phyloP scores from a whole-genome alignment of 805 yeast genomes.

The Grigorovia transvaalensis region DNA sequence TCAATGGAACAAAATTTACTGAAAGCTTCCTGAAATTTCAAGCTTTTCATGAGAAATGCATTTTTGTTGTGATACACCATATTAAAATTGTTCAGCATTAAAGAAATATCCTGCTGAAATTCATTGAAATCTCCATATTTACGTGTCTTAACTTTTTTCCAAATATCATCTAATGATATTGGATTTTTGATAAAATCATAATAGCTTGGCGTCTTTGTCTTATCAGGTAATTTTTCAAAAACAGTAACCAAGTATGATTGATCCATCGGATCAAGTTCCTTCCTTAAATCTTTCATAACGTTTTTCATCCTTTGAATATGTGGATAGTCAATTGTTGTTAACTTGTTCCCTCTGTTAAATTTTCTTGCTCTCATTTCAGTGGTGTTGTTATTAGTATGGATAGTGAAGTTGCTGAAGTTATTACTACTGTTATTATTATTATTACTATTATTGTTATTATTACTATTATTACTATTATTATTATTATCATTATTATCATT shows the following conservation, averaged over 20 bases:
- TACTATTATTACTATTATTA: constrained; percentile 4
- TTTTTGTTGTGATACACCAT: constrained; percentile 48
- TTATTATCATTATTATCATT: background rate
- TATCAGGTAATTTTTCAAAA: constrained; percentile 78
- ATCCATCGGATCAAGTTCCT: constrained; percentile 46
- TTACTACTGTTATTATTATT: background rate
- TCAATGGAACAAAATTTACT: constrained; percentile 53
- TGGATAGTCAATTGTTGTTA: constrained; percentile 28
- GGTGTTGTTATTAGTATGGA: constrained; percentile 2
- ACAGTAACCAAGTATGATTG: constrained; percentile 44
- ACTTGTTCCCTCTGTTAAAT: constrained; percentile 28
- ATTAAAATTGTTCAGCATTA: constrained; percentile 67
- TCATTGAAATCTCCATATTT: constrained; percentile 66
- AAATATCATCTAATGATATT: constrained; percentile 59
- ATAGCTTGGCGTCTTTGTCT: constrained; percentile 29
- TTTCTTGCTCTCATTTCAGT: constrained; percentile 9
- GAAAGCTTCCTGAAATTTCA: constrained; percentile 51
- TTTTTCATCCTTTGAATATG: constrained; percentile 88
- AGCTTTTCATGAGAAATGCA: constrained; percentile 49
- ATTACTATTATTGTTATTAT: background rate
- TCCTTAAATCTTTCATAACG: constrained; percentile 70
- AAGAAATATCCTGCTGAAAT: constrained; percentile 66
- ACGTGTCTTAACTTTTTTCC: constrained; percentile 76
- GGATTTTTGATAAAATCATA: constrained; percentile 48
- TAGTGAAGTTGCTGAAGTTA: background rate